phyloP scores from a whole-genome alignment of 148 eudicot genomes.

The Suaeda aralocaspica region DNA sequence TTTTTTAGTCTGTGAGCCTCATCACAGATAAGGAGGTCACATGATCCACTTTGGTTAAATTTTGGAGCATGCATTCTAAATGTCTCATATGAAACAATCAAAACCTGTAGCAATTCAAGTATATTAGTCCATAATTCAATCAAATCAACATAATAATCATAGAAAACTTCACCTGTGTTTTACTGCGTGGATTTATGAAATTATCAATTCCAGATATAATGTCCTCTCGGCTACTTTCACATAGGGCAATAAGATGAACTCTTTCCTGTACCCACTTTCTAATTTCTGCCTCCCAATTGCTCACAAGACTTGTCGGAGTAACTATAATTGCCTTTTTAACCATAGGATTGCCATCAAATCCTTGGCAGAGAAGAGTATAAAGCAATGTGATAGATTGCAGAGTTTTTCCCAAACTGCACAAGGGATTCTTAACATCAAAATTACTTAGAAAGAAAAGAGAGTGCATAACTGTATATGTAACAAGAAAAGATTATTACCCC shows the following conservation, averaged over 20 bases:
- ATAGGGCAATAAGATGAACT: slow-evolving; percentile 80
- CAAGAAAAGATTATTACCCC: slow-evolving; percentile 61
- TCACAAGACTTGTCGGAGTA: slow-evolving; percentile 95
- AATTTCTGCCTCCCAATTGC: slow-evolving; percentile 99
- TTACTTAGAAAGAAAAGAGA: slow-evolving; percentile 4
- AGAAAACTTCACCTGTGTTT: slow-evolving; percentile 50
- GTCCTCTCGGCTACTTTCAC: slow-evolving; percentile 92
- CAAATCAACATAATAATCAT: slow-evolving; percentile 12
- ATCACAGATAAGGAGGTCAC: slow-evolving; percentile 96
- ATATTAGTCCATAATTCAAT: slow-evolving; percentile 21
- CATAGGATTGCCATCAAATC: slow-evolving; percentile 92
- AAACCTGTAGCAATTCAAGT: slow-evolving; percentile 48
- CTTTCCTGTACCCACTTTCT: slow-evolving; percentile 90
- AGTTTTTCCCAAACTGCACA: slow-evolving; percentile 93
- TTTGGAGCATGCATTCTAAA: slow-evolving; percentile 87
- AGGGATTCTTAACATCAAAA: slow-evolving; percentile 14
- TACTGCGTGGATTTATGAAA: slow-evolving; percentile 55
- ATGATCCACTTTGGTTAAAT: slow-evolving; percentile 66
- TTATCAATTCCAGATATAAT: slow-evolving; percentile 69
- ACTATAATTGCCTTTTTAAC: slow-evolving; percentile 92
- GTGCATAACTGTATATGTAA: slow-evolving; percentile 4
- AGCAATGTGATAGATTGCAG: slow-evolving; percentile 94
- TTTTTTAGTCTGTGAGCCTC: slow-evolving; percentile 99
- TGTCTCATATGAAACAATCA: slow-evolving; percentile 96
- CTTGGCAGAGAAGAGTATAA: slow-evolving; percentile 88